A percentile compares a stretch with the other conserved stretches of the same genome.
Conservation (phyloP, 2,329 filamentous ascomycete genomes). For the Aspergillus fumigatus region DNA sequence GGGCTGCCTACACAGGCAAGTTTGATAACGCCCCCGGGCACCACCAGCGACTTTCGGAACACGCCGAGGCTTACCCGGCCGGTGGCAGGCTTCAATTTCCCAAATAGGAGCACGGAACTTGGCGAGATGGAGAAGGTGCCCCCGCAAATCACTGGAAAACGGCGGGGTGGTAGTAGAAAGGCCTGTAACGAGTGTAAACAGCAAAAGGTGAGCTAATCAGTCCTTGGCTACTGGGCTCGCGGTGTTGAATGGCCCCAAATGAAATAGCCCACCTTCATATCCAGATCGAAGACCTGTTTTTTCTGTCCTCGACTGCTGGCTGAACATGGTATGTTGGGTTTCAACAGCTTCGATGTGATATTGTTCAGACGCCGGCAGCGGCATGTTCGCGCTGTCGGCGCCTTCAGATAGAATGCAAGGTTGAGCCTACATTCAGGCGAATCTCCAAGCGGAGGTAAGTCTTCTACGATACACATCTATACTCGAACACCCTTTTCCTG, state of each 20-base stretch:
- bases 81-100: conserved; percentile 25
- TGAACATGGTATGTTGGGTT: conserved; percentile 11
- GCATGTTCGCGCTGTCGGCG: conserved; percentile 59
- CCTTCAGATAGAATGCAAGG: conserved; percentile 58
- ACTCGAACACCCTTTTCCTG: not conserved
- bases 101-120: conserved; percentile 29
- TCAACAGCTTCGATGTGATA: conserved; percentile 59
- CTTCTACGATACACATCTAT: not conserved
- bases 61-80: conserved; percentile 28
- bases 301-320: conserved; percentile 5
- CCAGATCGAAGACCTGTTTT: not conserved
- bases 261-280: not conserved
- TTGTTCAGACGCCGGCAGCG: conserved; percentile 59
- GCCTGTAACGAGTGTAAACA: conserved; percentile 65
- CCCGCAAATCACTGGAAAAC: conserved; percentile 45
- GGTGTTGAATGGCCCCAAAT: not conserved
- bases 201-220: conserved; percentile 53
- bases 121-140: conserved; percentile 37
- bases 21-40: conserved; percentile 25
- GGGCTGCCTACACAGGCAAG: conserved; percentile 23
- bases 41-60: conserved; percentile 33
- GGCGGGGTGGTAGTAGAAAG: conserved; percentile 41
- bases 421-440: conserved; percentile 63
- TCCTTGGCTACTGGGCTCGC: not conserved
- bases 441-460: conserved; percentile 54